phyloP scores from a whole-genome alignment of 2,329 filamentous ascomycete species.

The Sarocladiaceae sp. region DNA sequence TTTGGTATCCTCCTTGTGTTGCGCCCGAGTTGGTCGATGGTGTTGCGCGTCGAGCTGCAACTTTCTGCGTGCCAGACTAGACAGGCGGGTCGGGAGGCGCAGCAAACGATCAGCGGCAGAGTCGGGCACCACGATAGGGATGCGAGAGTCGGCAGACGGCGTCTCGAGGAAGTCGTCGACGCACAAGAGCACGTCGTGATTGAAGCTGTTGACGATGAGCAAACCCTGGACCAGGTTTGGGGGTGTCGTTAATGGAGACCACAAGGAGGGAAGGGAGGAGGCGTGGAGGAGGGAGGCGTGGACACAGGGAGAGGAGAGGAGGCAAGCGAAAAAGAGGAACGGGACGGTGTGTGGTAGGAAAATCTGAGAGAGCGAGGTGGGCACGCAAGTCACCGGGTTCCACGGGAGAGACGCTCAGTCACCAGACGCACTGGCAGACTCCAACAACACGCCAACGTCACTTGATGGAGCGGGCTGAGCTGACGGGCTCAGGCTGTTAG shows the following conservation, averaged over 20 bases:
- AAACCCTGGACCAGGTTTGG: slow-evolving; percentile 11
- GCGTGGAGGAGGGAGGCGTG: slow-evolving; percentile 17
- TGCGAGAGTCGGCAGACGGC: not conserved
- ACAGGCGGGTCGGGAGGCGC: not conserved
- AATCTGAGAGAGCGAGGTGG: slow-evolving; percentile 11
- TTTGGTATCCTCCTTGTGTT: no score
- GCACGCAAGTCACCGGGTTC: not conserved
- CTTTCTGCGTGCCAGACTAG: not conserved
- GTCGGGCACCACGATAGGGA: not conserved
- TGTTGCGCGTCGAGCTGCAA: not conserved
- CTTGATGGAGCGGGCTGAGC: no score
- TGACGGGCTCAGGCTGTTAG: no score
- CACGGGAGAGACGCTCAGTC: no score
- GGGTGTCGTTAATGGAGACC: slow-evolving; percentile 14
- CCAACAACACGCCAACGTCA: no score
- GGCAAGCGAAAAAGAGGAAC: slow-evolving; percentile 16
- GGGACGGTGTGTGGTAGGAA: slow-evolving; percentile 15
- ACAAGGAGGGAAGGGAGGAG: slow-evolving; percentile 12
- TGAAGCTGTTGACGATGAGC: slow-evolving; percentile 9
- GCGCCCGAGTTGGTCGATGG: not conserved
- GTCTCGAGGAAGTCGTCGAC: not conserved
- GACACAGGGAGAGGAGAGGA: slow-evolving; percentile 16
- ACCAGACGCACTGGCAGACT: no score
- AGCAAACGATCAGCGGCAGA: not conserved
- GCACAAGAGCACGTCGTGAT: slow-evolving; percentile 1